A percentile compares a stretch with the other conserved stretches of the same genome.
These are phyloP conservation scores for Exophiala phaeomuriformis DNA, from an alignment of 2,329 filamentous ascomycete species.

Conservation along the genomic window DNA sequence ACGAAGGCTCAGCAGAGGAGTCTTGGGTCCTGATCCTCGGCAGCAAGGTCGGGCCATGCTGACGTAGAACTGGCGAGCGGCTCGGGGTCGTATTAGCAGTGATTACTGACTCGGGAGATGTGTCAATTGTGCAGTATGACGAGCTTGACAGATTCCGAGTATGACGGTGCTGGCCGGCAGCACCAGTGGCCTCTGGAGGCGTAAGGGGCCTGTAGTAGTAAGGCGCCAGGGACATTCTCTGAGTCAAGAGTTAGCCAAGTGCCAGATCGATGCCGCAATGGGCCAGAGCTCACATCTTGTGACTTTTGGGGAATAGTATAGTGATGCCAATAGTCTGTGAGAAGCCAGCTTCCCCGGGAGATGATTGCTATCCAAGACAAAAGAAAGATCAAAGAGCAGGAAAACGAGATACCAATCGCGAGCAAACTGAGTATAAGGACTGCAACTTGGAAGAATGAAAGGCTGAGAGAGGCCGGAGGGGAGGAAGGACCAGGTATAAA, in stretches of 20 bases:
- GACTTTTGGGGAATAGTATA: constrained; percentile 14
- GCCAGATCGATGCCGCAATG: constrained; percentile 8
- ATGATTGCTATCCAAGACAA: constrained; percentile 16
- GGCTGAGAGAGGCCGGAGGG: constrained; percentile 23
- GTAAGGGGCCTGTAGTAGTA: constrained; percentile 41
- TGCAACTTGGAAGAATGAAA: constrained; percentile 27
- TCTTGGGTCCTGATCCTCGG: constrained; percentile 84
- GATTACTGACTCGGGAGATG: constrained; percentile 60
- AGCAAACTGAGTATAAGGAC: constrained; percentile 16
- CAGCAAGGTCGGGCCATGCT: constrained; percentile 66
- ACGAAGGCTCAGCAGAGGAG: constrained; percentile 38
- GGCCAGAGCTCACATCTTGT: constrained; percentile 17
- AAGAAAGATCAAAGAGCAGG: constrained; percentile 20
- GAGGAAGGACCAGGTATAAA: constrained; percentile 25
- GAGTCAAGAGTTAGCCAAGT: constrained; percentile 10
- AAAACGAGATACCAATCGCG: constrained; percentile 23
- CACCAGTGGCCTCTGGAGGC: constrained; percentile 34
- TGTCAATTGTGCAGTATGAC: constrained; percentile 55
- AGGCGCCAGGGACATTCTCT: constrained; percentile 38
- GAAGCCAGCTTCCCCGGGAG: constrained; percentile 25
- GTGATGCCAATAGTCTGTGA: constrained; percentile 10
- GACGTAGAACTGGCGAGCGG: constrained; percentile 65
- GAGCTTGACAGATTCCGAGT: constrained; percentile 58
- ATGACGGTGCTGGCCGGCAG: constrained; percentile 40
- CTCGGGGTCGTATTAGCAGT: constrained; percentile 63